phyloP scores from a whole-genome alignment of 2,329 filamentous ascomycete species.

The Rhexocercosporidium sp. region DNA sequence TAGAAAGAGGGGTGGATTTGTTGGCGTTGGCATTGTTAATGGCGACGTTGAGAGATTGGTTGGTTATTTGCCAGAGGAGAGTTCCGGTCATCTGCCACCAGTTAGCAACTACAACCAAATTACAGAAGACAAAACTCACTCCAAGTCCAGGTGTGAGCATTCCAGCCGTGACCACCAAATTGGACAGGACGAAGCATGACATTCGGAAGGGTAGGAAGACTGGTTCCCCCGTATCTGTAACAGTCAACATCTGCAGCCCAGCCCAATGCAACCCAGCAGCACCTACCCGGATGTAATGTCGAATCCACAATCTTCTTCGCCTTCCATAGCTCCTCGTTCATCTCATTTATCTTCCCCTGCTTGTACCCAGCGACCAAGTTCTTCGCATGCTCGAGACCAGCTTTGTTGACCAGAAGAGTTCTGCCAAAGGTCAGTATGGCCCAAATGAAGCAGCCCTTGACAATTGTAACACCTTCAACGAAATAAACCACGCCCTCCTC shows the following conservation, averaged over 20 bases:
- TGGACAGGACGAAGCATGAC: conserved; percentile 93
- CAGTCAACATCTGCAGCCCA: conserved; percentile 19
- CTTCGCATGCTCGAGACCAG: conserved; percentile 87
- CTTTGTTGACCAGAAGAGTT: conserved; percentile 79
- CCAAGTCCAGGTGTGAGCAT: conserved; percentile 92
- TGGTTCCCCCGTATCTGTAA: conserved; percentile 83
- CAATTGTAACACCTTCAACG: conserved; percentile 14
- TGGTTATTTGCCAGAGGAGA: conserved; percentile 91
- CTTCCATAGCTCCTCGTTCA: conserved; percentile 91
- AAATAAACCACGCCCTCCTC: conserved; percentile 49
- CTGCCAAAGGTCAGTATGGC: conserved; percentile 52
- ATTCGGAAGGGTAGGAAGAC: conserved; percentile 96
- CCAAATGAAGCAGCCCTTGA: neutral
- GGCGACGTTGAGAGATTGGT: conserved; percentile 97
- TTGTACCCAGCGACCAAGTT: conserved; percentile 83
- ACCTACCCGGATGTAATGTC: conserved; percentile 88
- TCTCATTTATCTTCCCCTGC: conserved; percentile 75
- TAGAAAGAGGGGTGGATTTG: conserved; percentile 89
- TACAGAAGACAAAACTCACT: conserved; percentile 50
- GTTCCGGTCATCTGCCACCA: conserved; percentile 73
- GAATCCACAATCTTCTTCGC: conserved; percentile 98
- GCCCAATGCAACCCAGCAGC: neutral
- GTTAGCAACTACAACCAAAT: conserved; percentile 16
- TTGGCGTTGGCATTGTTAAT: conserved; percentile 98
- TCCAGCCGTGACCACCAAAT: conserved; percentile 91